Conservation (phyloP, 2,329 filamentous ascomycete species). For the Monascus ruber region DNA sequence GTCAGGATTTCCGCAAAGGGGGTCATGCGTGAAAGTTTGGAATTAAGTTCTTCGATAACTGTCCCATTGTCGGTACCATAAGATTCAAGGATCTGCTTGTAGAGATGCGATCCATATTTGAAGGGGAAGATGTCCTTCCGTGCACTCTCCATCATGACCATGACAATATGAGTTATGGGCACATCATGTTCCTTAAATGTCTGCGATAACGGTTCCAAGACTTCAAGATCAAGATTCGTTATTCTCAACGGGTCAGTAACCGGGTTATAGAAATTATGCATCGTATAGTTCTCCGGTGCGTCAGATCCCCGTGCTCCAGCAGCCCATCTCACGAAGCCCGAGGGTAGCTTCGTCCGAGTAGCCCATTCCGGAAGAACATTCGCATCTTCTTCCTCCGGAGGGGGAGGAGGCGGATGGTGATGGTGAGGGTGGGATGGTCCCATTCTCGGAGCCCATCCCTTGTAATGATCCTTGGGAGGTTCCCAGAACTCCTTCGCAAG, state of each 20-base stretch:
- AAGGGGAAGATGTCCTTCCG: slow-evolving; percentile 22
- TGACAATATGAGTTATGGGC: slow-evolving; percentile 19
- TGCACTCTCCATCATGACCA: slow-evolving; percentile 21
- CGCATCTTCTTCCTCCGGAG: background rate
- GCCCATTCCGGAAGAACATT: slow-evolving; percentile 12
- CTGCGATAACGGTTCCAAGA: slow-evolving; percentile 13
- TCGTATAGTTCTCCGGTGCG: slow-evolving; percentile 1
- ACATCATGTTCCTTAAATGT: slow-evolving; percentile 13
- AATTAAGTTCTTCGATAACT: slow-evolving; percentile 7
- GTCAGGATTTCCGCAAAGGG: slow-evolving; percentile 20
- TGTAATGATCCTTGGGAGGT: slow-evolving; percentile 13
- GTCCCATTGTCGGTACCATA: slow-evolving; percentile 7
- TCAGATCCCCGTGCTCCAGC: background rate
- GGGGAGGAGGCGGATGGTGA: no score
- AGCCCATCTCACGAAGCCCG: slow-evolving; percentile 17
- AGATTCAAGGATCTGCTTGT: slow-evolving; percentile 14
- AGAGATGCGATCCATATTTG: slow-evolving; percentile 15
- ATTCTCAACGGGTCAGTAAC: slow-evolving; percentile 19
- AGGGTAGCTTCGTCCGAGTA: slow-evolving; percentile 8
- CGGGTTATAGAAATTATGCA: slow-evolving; percentile 14
- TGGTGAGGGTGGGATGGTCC: background rate
- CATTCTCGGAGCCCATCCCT: slow-evolving; percentile 17
- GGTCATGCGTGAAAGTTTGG: slow-evolving; percentile 14
- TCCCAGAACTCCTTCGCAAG: slow-evolving; percentile 18
- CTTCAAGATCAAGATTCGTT: slow-evolving; percentile 17